Conservation (phyloP, 306 rosid genomes). For the Vachellia pachyceras region DNA sequence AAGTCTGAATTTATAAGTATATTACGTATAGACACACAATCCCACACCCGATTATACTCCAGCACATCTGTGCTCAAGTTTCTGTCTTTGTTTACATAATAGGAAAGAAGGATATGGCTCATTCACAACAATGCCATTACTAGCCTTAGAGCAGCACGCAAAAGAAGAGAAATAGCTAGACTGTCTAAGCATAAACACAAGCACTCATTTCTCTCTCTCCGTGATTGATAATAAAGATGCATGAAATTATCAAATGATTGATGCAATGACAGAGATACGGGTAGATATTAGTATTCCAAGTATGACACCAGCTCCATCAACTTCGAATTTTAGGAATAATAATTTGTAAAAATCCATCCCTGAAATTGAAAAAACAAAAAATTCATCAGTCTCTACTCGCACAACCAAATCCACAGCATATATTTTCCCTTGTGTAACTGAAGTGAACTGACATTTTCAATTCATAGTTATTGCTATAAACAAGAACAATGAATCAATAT, state of each 20-base stretch:
- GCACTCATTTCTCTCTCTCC: slow-evolving; percentile 13
- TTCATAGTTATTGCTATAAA: neutral
- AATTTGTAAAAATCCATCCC: slow-evolving; percentile 81
- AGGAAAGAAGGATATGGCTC: neutral
- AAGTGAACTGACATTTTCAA: neutral
- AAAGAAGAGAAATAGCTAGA: neutral
- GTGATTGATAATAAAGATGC: slow-evolving; percentile 17
- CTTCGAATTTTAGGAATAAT: slow-evolving; percentile 66
- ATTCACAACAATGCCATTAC: neutral
- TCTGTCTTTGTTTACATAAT: neutral
- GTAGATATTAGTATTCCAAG: neutral
- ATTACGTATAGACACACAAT: too few relatives aligned
- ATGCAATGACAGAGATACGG: neutral
- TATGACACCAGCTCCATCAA: neutral
- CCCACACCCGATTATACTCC: too few relatives aligned
- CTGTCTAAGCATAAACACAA: slow-evolving; percentile 10
- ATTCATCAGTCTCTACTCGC: slow-evolving; percentile 22
- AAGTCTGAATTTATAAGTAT: too few relatives aligned
- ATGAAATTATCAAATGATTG: neutral
- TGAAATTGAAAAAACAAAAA: slow-evolving; percentile 39
- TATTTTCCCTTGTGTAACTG: neutral
- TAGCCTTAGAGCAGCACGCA: neutral
- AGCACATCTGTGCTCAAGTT: neutral
- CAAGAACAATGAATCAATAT: neutral
- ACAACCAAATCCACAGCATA: neutral